A percentile compares a stretch with the other conserved stretches of the same genome.
These are phyloP conservation scores for Verruconis gallopava DNA, from an alignment of 2,329 filamentous ascomycete genomes.

Conservation along the genomic window DNA sequence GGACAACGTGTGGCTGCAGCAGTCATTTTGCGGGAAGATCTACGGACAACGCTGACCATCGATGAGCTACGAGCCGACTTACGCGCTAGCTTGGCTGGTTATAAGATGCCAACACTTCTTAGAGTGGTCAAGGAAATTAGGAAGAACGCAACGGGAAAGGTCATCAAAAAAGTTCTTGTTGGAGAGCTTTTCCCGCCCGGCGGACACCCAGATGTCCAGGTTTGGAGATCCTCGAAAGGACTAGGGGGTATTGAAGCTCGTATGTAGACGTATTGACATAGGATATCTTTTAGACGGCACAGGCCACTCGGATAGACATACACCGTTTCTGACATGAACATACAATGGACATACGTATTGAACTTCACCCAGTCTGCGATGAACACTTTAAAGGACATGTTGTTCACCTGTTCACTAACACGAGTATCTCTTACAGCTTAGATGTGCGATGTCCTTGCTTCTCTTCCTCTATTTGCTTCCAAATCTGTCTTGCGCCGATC, in stretches of 20 bases:
- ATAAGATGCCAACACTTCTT: slow-evolving; percentile 37
- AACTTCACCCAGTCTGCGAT: too few species aligned
- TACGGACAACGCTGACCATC: slow-evolving; percentile 20
- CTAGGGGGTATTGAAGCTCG: too few species aligned
- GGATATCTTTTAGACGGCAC: too few species aligned
- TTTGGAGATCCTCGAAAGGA: slow-evolving; percentile 15
- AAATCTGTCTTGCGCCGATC: slow-evolving; percentile 1
- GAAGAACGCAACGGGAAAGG: slow-evolving; percentile 36
- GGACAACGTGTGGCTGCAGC: slow-evolving; percentile 42
- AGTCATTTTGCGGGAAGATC: slow-evolving; percentile 25
- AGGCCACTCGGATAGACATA: too few species aligned
- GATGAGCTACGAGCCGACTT: slow-evolving; percentile 31
- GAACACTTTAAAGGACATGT: too few species aligned
- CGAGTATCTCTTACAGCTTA: too few species aligned
- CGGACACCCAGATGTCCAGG: slow-evolving; percentile 19
- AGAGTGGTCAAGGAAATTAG: slow-evolving; percentile 33
- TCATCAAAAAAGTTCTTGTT: slow-evolving; percentile 34
- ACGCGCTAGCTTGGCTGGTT: slow-evolving; percentile 29
- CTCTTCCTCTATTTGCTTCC: not conserved
- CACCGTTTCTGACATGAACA: too few species aligned
- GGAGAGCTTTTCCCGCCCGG: slow-evolving; percentile 25
- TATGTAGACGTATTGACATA: too few species aligned
- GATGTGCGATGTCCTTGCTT: too few species aligned
- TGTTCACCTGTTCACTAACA: too few species aligned
- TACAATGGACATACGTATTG: too few species aligned